Base-by-base conservation (phyloP, 75 land plant genomes). In the Selaginella moellendorffii region DNA sequence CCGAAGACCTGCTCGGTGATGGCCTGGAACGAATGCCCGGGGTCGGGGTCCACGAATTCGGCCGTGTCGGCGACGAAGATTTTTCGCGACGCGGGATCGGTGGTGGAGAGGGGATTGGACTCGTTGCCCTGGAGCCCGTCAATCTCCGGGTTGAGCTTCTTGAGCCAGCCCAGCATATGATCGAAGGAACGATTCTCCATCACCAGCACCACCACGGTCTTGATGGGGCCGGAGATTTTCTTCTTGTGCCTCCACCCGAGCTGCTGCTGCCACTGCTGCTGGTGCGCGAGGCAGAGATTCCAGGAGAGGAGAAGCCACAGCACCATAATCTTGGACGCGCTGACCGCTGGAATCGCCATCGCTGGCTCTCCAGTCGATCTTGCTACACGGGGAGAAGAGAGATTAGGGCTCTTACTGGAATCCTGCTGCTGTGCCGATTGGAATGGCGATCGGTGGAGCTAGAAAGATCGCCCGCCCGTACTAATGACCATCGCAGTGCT, bases 121-220 rank as follows among this genome's bases (percentile, higher is more conserved):
- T 80, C 83, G 14, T 53, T 14, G 27, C 83, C 81, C 1, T 63
- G 67, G 20, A 80, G 74, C 12, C 83, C 83, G 54, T 80, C 61
- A 21, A 80, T 79, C 18, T 67, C 61, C 0, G 78, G 74, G 64
- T 80, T 80, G 26, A 67, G 74, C 30, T 68, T 65, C 56, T 80
- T 80, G 71, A 80, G 71, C 71, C 73, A 78, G 0, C 81, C 81
- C 23, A 80, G 66, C 83, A 80, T 80, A 76, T 80, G 83, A 69
- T 80, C 83, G 74, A 80, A 80, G 22, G 83, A 80, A 0, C 83
- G 71, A 65, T 80, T 80, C 71, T 80, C 83, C 83, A 80, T 80
- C 0, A 80, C 78, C 20, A 80, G 68, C 0, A 80, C 72, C 53
- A 80, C 83, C n/a, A 80, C 52, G 0, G 77, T 80, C 64, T 74